phyloP scores from a whole-genome alignment of 768 basidiomycete genomes.

The Rickenella mellea region DNA sequence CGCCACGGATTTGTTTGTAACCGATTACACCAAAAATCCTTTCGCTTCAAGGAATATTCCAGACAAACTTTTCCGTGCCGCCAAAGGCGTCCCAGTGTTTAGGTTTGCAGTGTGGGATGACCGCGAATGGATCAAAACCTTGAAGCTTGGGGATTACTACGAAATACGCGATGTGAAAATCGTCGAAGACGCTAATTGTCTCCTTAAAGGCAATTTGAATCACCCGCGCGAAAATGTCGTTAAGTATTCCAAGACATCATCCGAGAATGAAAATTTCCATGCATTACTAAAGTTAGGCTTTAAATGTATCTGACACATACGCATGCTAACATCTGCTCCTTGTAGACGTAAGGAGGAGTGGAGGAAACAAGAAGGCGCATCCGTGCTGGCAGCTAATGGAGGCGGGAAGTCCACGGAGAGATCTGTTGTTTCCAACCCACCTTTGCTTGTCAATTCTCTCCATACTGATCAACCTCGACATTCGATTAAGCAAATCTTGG shows the following conservation, averaged over 20 bases:
- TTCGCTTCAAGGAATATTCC: conserved; percentile 23
- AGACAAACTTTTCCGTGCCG: conserved; percentile 31
- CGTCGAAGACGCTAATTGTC: conserved; percentile 19
- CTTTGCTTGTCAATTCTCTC: conserved; percentile 1
- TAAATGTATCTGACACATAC: too few relatives aligned
- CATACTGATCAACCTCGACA: conserved; percentile 8
- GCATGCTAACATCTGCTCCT: too few relatives aligned
- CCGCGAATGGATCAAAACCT: conserved; percentile 22
- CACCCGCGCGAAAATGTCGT: conserved; percentile 21
- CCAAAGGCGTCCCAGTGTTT: conserved; percentile 43
- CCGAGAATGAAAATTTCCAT: conserved; percentile 36
- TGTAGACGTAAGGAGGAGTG: conserved; percentile 27
- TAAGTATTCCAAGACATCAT: too few relatives aligned
- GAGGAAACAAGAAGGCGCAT: conserved; percentile 13
- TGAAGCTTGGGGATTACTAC: conserved; percentile 34
- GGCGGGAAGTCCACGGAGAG: not conserved
- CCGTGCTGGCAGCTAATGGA: not conserved
- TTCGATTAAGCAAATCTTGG: conserved; percentile 29
- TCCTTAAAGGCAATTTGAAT: conserved; percentile 11
- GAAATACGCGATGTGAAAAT: conserved; percentile 44
- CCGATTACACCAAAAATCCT: conserved; percentile 53
- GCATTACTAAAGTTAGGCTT: conserved; percentile 33
- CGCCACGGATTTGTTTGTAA: conserved; percentile 40
- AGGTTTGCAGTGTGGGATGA: conserved; percentile 38
- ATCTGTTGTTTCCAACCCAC: too few relatives aligned